Base-by-base conservation (phyloP, 768 basidiomycete genomes). In the Pulveroboletus frians region DNA sequence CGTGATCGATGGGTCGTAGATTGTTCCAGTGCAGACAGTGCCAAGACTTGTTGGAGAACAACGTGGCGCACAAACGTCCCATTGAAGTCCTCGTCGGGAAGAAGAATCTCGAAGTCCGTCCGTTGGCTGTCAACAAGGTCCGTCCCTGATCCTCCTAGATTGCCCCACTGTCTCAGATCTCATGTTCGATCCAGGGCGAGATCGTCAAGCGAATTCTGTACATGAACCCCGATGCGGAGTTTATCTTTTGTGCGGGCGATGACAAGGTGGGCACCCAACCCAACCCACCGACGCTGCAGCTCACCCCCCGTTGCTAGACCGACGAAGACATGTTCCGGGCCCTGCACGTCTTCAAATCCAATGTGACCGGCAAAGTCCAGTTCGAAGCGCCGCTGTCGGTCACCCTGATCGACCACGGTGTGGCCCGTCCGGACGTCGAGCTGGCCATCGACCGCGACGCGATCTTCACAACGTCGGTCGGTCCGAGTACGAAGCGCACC, bases 291-390 rank as follows among this genome's bases (percentile, higher is more conserved):
- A 13, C n/a, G 11, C 26, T 20, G 29, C 21, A 4, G 30, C n/a
- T 44, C 9, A 17, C 13, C 39, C 9, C 13, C 20, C 23, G 20
- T 58, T 17, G 31, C 23, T 29, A 88, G 89, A 94, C 94, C 41
- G 92, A 97, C 73, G 95, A 99, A 72, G 95, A 99, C 73, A 99
- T 99, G 95, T 97, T 97, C 87, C 85, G 93, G 56, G 78, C 91
- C 0, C 76, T 95, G 1, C 76, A 81, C 20, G 73, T 85, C 54
- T 87, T 88, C 71, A 70, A 72, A 0, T 57, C 73, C 1, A 34
- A 59, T 13, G 32, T 41, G 1, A 65, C 60, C 26, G 73, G 56
- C 40, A 73, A 71, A 49, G 69, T 75, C 11, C 68, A 67, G 8
- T 76, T 88, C 72, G 73, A 81, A 58, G 76, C 70, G 46, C 88